A percentile compares a stretch with the other conserved stretches of the same genome.
These are phyloP conservation scores for Microcera coccophila DNA, from an alignment of 2,329 filamentous ascomycete species.

Conservation along the genomic window DNA sequence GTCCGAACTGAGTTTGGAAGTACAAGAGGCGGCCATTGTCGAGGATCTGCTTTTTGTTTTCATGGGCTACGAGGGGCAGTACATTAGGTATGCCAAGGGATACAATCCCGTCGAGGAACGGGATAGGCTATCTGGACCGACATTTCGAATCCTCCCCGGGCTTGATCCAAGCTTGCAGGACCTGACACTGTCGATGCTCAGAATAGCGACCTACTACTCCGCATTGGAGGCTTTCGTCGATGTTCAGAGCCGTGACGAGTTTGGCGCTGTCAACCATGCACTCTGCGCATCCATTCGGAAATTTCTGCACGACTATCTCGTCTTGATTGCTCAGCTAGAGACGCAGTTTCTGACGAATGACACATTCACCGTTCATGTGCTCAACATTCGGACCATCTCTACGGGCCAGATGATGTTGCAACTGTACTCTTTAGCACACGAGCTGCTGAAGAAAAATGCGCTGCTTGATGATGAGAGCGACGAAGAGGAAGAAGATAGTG, in stretches of 20 bases:
- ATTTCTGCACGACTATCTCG: constrained; percentile 86
- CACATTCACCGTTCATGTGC: constrained; percentile 84
- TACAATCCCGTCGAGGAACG: constrained; percentile 85
- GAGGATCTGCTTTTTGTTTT: constrained; percentile 93
- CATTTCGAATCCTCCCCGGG: constrained; percentile 74
- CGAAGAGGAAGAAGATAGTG: constrained; percentile 68
- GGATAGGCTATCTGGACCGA: constrained; percentile 77
- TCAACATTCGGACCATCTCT: constrained; percentile 86
- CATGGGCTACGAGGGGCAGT: constrained; percentile 98
- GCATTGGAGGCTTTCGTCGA: constrained; percentile 92
- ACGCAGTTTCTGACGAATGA: constrained; percentile 86
- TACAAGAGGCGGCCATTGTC: constrained; percentile 80
- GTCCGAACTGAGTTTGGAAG: constrained; percentile 67
- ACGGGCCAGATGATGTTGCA: constrained; percentile 90
- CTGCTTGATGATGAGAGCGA: constrained; percentile 77
- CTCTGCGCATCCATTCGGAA: constrained; percentile 93
- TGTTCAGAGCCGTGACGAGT: constrained; percentile 87
- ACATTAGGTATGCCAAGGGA: constrained; percentile 77
- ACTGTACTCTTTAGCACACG: constrained; percentile 80
- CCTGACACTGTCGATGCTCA: constrained; percentile 81
- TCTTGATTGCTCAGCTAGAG: constrained; percentile 89
- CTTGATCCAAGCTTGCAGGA: constrained; percentile 90
- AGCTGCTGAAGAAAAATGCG: constrained; percentile 83
- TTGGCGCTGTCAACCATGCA: constrained; percentile 91
- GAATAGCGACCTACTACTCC: constrained; percentile 89